A percentile compares a stretch with the other conserved stretches of the same genome.
Evolutionary conservation across 208 protist species (phyloP).

Genomic region (Acanthamoeba castellanii): DNA sequence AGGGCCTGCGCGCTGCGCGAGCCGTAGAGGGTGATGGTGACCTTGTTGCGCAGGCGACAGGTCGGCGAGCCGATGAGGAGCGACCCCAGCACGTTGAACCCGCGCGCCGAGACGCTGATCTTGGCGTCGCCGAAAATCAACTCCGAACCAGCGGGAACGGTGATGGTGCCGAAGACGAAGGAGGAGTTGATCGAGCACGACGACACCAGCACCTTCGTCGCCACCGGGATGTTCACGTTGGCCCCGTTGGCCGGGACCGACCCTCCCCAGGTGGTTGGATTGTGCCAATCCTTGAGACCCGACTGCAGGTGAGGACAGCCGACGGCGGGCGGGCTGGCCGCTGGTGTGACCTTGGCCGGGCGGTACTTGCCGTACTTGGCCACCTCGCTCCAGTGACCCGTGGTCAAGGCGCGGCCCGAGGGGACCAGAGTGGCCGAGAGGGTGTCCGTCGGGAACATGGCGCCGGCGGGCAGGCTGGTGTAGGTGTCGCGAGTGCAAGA

Average conservation of each 20-base stretch:
- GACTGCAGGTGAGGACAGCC: slow-evolving; percentile 46
- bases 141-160: slow-evolving; percentile 63
- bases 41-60: slow-evolving; percentile 72
- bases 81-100: slow-evolving; percentile 71
- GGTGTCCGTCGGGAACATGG: background rate
- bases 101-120: slow-evolving; percentile 72
- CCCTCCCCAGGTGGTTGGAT: slow-evolving; percentile 58
- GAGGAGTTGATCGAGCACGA: slow-evolving; percentile 61
- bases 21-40: slow-evolving; percentile 80
- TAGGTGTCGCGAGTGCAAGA: background rate
- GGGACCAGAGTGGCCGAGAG: background rate
- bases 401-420: background rate
- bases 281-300: slow-evolving; percentile 70
- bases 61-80: slow-evolving; percentile 76
- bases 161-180: slow-evolving; percentile 76
- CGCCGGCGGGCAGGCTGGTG: background rate
- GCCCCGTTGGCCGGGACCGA: background rate
- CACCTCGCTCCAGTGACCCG: background rate
- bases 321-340: background rate
- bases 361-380: background rate
- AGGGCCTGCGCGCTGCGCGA: background rate
- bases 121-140: slow-evolving; percentile 79
- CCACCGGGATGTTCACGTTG: slow-evolving; percentile 31
- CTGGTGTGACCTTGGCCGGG: background rate
- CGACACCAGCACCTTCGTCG: slow-evolving; percentile 61